These are phyloP conservation scores for Colletotrichum tabaci DNA, from an alignment of 2,329 filamentous ascomycete species.

Conservation along the genomic window DNA sequence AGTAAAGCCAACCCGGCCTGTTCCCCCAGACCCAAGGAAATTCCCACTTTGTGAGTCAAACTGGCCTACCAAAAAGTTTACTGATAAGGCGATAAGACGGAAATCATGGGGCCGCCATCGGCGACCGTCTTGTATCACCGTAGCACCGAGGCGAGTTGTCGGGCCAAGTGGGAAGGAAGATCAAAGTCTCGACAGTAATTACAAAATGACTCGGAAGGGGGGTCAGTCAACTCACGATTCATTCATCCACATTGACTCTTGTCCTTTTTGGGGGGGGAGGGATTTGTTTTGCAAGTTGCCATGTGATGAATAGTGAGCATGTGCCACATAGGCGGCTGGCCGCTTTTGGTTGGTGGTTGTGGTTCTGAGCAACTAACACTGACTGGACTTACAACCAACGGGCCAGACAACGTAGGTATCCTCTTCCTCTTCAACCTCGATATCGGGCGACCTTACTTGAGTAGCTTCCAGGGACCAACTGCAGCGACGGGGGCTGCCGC, in stretches of 20 bases:
- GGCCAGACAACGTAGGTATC: neutral
- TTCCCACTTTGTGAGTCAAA: slow-evolving; percentile 39
- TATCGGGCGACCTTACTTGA: neutral
- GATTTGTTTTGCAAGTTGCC: neutral
- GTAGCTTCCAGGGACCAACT: slow-evolving; percentile 5
- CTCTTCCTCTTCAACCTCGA: too few species aligned
- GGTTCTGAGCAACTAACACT: neutral
- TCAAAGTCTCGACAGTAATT: neutral
- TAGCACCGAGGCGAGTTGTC: slow-evolving; percentile 38
- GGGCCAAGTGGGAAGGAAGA: slow-evolving; percentile 13
- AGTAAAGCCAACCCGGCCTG: slow-evolving; percentile 21
- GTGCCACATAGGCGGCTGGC: neutral
- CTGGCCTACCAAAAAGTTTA: slow-evolving; percentile 31
- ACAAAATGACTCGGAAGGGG: neutral
- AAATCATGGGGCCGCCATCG: slow-evolving; percentile 25
- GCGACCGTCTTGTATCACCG: slow-evolving; percentile 39
- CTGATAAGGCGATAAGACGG: slow-evolving; percentile 41
- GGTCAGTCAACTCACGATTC: too few species aligned
- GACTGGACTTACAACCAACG: neutral
- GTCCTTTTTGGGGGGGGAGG: neutral
- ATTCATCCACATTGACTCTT: neutral
- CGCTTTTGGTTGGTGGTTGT: neutral
- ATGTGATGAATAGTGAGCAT: neutral
- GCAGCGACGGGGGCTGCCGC: slow-evolving; percentile 21
- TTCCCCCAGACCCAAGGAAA: slow-evolving; percentile 11